Evolutionary conservation across 305 asterid species (phyloP), one percentile per base, ranked within the genome.

Genomic region (Solanum aculeatissimum): DNA sequence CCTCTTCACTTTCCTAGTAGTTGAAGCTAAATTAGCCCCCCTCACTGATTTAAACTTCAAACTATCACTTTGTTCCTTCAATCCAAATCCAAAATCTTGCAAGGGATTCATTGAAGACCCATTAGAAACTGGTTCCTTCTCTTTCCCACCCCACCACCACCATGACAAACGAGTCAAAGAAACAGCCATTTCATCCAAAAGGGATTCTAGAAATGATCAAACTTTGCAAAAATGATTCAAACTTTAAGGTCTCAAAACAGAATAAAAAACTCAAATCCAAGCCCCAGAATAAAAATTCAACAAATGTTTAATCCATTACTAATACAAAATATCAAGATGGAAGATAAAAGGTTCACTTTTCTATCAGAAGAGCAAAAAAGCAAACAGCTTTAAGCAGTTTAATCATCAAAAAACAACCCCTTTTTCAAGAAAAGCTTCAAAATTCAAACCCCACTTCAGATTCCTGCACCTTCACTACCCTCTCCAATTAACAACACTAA

Each of bases 141-240:
- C 96, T 88, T 94, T 94, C 88, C 94, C 93, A 65, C 92, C 91
- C 92, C 94, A 89, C 94, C 91, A 92, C 86, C 90, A 88, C 96
- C 96, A 93, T 38, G 98, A 89, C 9, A 96, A 85, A 89, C 93
- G 91, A 86, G 94, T 87, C 83, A 93, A 90, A 83, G 98, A 92
- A 85, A 93, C 91, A 74, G 95, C 93, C 98, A 94, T 95, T 80
- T 85, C 77, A 12, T 55, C 80, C 86, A 57, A 72, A 65, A 53
- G 74, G 65, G 55, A 42, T 74, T 72, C 81, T 19, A 21, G 43
- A 62, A 63, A 55, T 14, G 65, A 81, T 72, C 57, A 51, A 65
- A 65, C 65, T 84, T 19, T 42, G 69, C 83, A 32, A 14, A 15
- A 25, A 60, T 7, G 77, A 78, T 38, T 49, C 86, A 72, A 9